Evolutionary conservation across 2,329 filamentous ascomycete genomes (phyloP).

Genomic region (Colletotrichum camelliae): DNA sequence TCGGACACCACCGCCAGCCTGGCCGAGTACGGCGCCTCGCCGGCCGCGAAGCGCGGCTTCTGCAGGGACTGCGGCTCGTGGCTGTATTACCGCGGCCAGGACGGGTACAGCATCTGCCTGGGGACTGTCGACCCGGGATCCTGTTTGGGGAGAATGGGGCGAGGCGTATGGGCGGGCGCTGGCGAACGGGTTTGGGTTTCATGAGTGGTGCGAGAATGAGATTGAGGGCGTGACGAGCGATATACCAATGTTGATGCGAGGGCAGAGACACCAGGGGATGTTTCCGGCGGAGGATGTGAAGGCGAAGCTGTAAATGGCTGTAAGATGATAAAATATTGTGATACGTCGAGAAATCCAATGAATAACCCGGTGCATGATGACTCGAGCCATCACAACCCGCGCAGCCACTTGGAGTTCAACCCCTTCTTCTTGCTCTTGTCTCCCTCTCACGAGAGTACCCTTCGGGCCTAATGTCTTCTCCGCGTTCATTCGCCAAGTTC

Average conservation of each 20-base stretch:
- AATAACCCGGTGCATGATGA: neutral
- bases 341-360: neutral
- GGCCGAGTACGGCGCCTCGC: slow-evolving; percentile 44
- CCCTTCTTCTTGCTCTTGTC: neutral
- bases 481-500: slow-evolving; percentile 44
- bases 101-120: slow-evolving; percentile 40
- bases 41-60: slow-evolving; percentile 48
- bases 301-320: neutral
- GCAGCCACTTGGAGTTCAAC: neutral
- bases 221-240: slow-evolving; percentile 55
- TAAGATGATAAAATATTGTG: neutral
- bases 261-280: neutral
- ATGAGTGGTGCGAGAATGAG: slow-evolving; percentile 49
- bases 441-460: neutral
- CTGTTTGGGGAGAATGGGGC: slow-evolving; percentile 28
- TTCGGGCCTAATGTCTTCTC: slow-evolving; percentile 46
- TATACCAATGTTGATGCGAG: slow-evolving; percentile 25
- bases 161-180: slow-evolving; percentile 43
- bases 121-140: slow-evolving; percentile 50
- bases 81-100: slow-evolving; percentile 47
- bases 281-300: neutral
- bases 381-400: neutral
- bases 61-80: slow-evolving; percentile 54
- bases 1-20: slow-evolving; percentile 33
- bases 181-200: slow-evolving; percentile 36